Evolutionary conservation across 352 stramenopile species (phyloP).

Genomic region (Globisporangium heterothallicum): DNA sequence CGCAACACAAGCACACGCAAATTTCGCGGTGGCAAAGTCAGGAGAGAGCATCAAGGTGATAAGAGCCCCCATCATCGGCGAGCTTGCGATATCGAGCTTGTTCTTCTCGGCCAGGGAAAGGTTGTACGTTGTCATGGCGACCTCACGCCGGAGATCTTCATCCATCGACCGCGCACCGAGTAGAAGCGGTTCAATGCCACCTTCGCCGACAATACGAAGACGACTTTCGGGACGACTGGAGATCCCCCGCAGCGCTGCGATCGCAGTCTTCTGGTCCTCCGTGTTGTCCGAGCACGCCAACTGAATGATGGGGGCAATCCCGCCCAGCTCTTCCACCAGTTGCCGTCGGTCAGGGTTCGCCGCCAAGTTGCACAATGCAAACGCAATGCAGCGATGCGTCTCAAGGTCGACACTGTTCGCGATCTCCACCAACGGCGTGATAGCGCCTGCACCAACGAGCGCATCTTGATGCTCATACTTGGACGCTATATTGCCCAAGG

Average conservation of each 20-base stretch:
- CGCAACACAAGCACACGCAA: conserved; percentile 80
- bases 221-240: conserved; percentile 79
- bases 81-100: conserved; percentile 90
- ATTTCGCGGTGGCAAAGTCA: conserved; percentile 66
- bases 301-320: conserved; percentile 93
- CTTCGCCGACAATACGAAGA: conserved; percentile 85
- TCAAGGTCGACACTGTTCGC: conserved; percentile 89
- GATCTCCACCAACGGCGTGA: conserved; percentile 92
- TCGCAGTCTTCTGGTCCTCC: conserved; percentile 87
- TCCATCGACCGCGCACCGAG: conserved; percentile 75
- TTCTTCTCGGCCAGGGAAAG: conserved; percentile 93
- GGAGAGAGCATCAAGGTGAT: conserved; percentile 80
- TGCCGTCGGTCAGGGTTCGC: conserved; percentile 79
- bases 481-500: conserved; percentile 93
- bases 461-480: conserved; percentile 70
- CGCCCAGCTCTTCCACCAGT: conserved; percentile 90
- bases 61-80: conserved; percentile 70
- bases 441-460: conserved; percentile 77
- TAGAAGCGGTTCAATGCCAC: conserved; percentile 84
- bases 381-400: conserved; percentile 95
- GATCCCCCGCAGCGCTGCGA: conserved; percentile 90
- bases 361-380: conserved; percentile 94
- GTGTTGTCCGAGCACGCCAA: conserved; percentile 89
- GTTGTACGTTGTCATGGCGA: conserved; percentile 88
- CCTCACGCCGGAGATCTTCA: conserved; percentile 78